A percentile compares a stretch with the other conserved stretches of the same genome.
Conservation (phyloP, 2,329 filamentous ascomycete species). For the Trichoderma afroharzianum region DNA sequence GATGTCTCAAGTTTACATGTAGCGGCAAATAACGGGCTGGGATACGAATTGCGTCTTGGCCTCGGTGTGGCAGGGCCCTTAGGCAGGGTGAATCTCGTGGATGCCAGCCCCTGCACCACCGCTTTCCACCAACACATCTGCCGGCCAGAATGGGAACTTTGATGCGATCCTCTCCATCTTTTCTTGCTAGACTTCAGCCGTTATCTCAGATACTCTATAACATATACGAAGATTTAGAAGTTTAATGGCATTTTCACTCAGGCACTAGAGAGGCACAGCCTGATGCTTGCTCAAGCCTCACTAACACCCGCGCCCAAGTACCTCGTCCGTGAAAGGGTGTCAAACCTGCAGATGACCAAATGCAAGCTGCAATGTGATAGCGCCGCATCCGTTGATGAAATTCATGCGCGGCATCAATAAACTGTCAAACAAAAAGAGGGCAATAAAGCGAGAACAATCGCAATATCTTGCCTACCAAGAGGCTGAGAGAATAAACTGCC, state of each 20-base stretch:
- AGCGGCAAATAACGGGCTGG: conserved; percentile 5
- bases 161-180: neutral
- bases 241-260: neutral
- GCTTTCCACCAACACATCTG: neutral
- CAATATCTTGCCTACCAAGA: neutral
- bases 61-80: neutral
- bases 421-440: neutral
- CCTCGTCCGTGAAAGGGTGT: neutral
- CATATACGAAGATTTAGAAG: neutral
- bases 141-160: neutral
- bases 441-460: neutral
- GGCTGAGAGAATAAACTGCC: neutral
- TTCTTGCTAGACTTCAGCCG: neutral
- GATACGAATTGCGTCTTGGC: neutral
- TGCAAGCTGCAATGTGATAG: neutral
- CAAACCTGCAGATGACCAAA: neutral
- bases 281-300: neutral
- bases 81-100: neutral
- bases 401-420: neutral
- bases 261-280: neutral
- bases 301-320: neutral
- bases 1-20: neutral
- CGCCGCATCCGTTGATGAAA: neutral
- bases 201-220: neutral
- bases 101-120: neutral